These are phyloP conservation scores for Zygosaccharomyces rouxii DNA, from an alignment of 805 yeast genomes.

Conservation along the genomic window DNA sequence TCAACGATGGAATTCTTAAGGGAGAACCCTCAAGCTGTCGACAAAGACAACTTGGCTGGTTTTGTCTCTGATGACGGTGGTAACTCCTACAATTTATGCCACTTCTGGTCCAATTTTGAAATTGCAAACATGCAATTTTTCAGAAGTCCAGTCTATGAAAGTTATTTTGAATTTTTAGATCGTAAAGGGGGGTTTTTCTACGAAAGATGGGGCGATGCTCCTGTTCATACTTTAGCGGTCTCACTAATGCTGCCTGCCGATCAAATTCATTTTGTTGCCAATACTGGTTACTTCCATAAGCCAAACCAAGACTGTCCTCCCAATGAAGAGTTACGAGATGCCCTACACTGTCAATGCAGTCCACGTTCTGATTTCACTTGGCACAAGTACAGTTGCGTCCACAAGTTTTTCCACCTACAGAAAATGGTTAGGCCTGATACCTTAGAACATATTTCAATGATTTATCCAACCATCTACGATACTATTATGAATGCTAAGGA, in stretches of 20 bases:
- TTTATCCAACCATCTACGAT: constrained; percentile 13
- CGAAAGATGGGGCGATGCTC: constrained; percentile 98
- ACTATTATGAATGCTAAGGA: neutral
- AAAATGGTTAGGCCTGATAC: constrained; percentile 12
- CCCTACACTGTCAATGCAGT: constrained; percentile 56
- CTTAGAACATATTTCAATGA: constrained; percentile 6
- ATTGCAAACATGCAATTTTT: constrained; percentile 79
- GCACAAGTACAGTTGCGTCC: constrained; percentile 58
- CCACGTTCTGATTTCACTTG: constrained; percentile 61
- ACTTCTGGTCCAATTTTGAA: constrained; percentile 92
- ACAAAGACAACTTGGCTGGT: constrained; percentile 60
- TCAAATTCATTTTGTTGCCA: constrained; percentile 85
- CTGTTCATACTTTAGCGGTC: constrained; percentile 82
- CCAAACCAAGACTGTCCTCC: constrained; percentile 78
- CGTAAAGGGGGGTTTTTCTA: constrained; percentile 73
- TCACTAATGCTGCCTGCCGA: constrained; percentile 64
- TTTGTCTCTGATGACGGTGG: constrained; percentile 51
- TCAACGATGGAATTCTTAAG: constrained; percentile 61
- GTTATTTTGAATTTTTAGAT: constrained; percentile 67
- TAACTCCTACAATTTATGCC: constrained; percentile 71
- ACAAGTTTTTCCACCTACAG: constrained; percentile 41
- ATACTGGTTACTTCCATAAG: constrained; percentile 84
- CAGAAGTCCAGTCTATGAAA: constrained; percentile 56
- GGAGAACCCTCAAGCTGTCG: constrained; percentile 34
- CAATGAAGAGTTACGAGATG: constrained; percentile 37